Percentiles rank a stretch among this genome's conserved stretches.
Evolutionary conservation across 345 rosid genomes (phyloP).

Genomic region (Barbarea vulgaris): DNA sequence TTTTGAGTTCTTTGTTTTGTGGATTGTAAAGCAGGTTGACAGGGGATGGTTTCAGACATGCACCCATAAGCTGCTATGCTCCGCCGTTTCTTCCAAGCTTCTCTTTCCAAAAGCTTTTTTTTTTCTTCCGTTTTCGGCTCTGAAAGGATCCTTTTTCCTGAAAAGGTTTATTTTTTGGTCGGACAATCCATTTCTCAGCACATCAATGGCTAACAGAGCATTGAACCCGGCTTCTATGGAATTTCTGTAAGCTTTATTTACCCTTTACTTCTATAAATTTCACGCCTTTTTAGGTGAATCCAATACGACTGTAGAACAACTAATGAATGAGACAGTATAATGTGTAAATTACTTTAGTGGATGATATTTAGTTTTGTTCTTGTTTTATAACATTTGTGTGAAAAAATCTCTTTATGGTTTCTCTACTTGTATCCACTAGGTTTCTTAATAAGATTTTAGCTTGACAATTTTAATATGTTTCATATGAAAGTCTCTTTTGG

Average conservation of each 20-base stretch:
- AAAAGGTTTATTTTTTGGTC: neutral
- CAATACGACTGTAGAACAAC: neutral
- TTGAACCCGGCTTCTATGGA: slow-evolving; percentile 37
- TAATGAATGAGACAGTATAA: neutral
- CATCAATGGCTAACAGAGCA: slow-evolving; percentile 34
- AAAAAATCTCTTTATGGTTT: neutral
- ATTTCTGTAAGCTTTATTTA: slow-evolving; percentile 35
- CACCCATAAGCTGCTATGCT: slow-evolving; percentile 1
- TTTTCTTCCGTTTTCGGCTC: neutral
- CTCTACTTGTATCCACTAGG: neutral
- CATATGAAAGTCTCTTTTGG: slow-evolving; percentile 12
- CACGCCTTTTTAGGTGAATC: neutral
- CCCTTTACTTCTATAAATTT: neutral
- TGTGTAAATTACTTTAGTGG: neutral
- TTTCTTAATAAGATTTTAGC: neutral
- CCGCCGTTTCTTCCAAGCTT: neutral
- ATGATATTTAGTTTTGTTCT: neutral
- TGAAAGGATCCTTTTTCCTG: neutral
- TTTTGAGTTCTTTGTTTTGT: too few species aligned
- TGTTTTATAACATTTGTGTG: neutral
- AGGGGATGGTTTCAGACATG: too few species aligned
- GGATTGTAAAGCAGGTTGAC: too few species aligned
- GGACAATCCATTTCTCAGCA: slow-evolving; percentile 9
- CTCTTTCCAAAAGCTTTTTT: neutral
- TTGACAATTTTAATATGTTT: neutral